A percentile compares a stretch with the other conserved stretches of the same genome.
Conservation (phyloP, 805 yeast species). For the Ogataea chonburiensis region DNA sequence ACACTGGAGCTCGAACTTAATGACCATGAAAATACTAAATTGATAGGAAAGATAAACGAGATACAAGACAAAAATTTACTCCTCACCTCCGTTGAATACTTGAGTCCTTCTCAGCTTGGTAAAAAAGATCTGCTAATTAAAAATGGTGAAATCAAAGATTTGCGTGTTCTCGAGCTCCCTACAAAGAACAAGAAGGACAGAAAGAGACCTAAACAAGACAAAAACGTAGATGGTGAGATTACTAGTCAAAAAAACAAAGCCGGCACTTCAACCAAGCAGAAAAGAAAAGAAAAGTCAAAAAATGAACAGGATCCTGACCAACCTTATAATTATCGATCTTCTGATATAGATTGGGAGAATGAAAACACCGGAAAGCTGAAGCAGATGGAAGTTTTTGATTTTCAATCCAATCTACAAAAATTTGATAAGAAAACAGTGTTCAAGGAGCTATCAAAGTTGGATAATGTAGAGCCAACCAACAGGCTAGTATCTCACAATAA, state of each 20-base stretch:
- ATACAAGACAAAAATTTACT: constrained; percentile 24
- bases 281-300: constrained; percentile 19
- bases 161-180: constrained; percentile 58
- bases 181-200: constrained; percentile 28
- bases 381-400: constrained; percentile 70
- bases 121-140: constrained; percentile 23
- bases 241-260: constrained; percentile 10
- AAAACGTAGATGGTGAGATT: constrained; percentile 11
- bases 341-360: constrained; percentile 46
- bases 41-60: constrained; percentile 28
- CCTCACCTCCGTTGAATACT: constrained; percentile 35
- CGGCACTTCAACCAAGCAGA: constrained; percentile 8
- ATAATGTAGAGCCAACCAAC: constrained; percentile 54
- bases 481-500: constrained; percentile 78
- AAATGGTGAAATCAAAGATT: constrained; percentile 47
- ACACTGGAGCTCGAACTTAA: constrained; percentile 44
- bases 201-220: constrained; percentile 19
- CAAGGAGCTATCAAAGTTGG: constrained; percentile 67
- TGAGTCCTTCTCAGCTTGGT: constrained; percentile 26
- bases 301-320: constrained; percentile 18
- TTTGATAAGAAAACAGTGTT: constrained; percentile 81
- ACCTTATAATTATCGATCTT: constrained; percentile 24
- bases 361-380: constrained; percentile 50
- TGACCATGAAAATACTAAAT: constrained; percentile 31
- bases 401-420: constrained; percentile 73